These are phyloP conservation scores for Fusarium pseudonygamai DNA, from an alignment of 2,329 filamentous ascomycete genomes.

Conservation along the genomic window DNA sequence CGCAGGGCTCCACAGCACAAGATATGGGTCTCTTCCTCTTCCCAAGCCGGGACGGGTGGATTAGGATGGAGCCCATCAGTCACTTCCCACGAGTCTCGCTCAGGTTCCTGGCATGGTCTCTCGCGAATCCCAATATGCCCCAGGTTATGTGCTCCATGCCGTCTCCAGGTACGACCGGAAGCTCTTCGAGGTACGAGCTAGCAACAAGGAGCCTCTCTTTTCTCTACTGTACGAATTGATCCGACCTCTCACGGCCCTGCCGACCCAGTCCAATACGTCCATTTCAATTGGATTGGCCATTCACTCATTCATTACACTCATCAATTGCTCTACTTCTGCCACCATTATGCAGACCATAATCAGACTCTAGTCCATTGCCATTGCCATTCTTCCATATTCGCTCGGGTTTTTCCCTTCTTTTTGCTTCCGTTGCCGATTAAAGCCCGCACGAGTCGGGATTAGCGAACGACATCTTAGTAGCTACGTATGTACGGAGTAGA, in stretches of 20 bases:
- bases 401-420: slow-evolving; percentile 11
- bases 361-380: slow-evolving; percentile 10
- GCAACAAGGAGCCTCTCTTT: slow-evolving; percentile 27
- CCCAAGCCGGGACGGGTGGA: slow-evolving; percentile 36
- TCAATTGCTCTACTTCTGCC: slow-evolving; percentile 18
- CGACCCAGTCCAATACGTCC: slow-evolving; percentile 19
- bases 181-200: slow-evolving; percentile 34
- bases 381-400: slow-evolving; percentile 19
- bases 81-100: slow-evolving; percentile 32
- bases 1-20: slow-evolving; percentile 29
- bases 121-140: slow-evolving; percentile 38
- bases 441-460: slow-evolving; percentile 30
- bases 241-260: slow-evolving; percentile 36
- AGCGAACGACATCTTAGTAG: slow-evolving; percentile 15
- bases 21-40: slow-evolving; percentile 12
- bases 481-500: background rate
- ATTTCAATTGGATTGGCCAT: slow-evolving; percentile 12
- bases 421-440: slow-evolving; percentile 24
- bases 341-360: slow-evolving; percentile 15
- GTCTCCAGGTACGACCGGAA: slow-evolving; percentile 41
- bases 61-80: slow-evolving; percentile 31
- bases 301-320: slow-evolving; percentile 12
- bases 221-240: slow-evolving; percentile 42
- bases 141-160: slow-evolving; percentile 33
- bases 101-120: slow-evolving; percentile 35